These are phyloP conservation scores for Naegleria lovaniensis DNA, from an alignment of 208 protist genomes.

Conservation along the genomic window DNA sequence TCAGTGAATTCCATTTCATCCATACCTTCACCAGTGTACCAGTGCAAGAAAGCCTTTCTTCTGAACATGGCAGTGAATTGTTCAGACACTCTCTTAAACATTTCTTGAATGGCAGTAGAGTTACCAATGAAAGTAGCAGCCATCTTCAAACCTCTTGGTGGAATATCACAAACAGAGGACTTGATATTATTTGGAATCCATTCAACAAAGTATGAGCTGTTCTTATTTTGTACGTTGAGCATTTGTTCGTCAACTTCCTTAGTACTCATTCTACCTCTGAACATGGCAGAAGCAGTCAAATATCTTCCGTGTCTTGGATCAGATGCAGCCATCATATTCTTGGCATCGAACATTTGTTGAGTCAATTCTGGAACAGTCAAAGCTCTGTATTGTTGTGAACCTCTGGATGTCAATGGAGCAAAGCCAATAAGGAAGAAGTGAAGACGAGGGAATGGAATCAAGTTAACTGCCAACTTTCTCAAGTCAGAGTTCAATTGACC, in stretches of 20 bases:
- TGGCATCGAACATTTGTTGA: conserved; percentile 93
- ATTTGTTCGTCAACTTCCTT: conserved; percentile 93
- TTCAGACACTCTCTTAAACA: conserved; percentile 81
- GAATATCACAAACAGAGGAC: conserved; percentile 74
- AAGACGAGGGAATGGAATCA: conserved; percentile 95
- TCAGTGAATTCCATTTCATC: conserved; percentile 67
- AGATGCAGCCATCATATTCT: conserved; percentile 94
- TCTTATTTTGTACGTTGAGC: conserved; percentile 81
- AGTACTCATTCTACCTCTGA: conserved; percentile 71
- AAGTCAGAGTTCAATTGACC: conserved; percentile 93
- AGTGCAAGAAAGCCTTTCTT: conserved; percentile 76
- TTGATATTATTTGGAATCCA: conserved; percentile 89
- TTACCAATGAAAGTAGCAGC: conserved; percentile 86
- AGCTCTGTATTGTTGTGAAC: conserved; percentile 69
- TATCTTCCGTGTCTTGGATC: conserved; percentile 75
- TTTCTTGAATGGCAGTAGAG: conserved; percentile 82
- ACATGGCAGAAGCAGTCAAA: conserved; percentile 64
- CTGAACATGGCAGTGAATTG: conserved; percentile 76
- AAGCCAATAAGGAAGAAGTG: conserved; percentile 89
- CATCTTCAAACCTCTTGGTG: conserved; percentile 82
- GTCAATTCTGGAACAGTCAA: conserved; percentile 89
- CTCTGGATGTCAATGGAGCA: conserved; percentile 69
- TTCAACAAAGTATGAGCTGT: conserved; percentile 85
- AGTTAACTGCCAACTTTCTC: conserved; percentile 92
- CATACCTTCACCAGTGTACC: conserved; percentile 77